Evolutionary conservation across 352 stramenopile genomes (phyloP).

Genomic region (Phytophthora sojae): DNA sequence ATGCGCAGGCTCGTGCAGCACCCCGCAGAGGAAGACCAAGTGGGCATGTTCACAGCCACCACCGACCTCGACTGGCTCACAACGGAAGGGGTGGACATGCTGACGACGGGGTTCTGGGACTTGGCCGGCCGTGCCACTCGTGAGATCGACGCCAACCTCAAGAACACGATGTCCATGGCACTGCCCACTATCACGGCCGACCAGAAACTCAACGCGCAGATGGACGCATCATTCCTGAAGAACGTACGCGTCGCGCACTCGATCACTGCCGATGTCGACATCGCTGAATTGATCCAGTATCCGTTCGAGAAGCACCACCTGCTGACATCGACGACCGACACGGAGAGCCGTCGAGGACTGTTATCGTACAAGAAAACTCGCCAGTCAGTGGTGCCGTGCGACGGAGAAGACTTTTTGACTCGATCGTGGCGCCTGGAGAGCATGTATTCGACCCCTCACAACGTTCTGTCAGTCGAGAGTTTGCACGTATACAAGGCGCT

Average conservation of each 20-base stretch:
- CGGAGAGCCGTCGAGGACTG: slow-evolving; percentile 20
- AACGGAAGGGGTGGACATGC: slow-evolving; percentile 52
- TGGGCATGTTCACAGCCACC: slow-evolving; percentile 49
- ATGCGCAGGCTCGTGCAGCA: slow-evolving; percentile 52
- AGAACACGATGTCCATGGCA: slow-evolving; percentile 38
- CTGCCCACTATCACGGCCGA: slow-evolving; percentile 39
- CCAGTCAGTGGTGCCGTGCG: neutral
- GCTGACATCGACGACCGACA: slow-evolving; percentile 15
- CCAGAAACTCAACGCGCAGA: slow-evolving; percentile 38
- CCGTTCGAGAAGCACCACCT: slow-evolving; percentile 34
- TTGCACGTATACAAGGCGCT: slow-evolving; percentile 68
- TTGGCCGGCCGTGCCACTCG: slow-evolving; percentile 38
- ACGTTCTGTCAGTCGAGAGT: slow-evolving; percentile 42
- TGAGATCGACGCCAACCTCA: slow-evolving; percentile 35
- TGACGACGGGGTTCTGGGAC: slow-evolving; percentile 55
- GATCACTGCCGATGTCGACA: slow-evolving; percentile 30
- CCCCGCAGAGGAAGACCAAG: slow-evolving; percentile 35
- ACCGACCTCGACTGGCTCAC: slow-evolving; percentile 32
- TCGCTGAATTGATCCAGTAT: slow-evolving; percentile 43
- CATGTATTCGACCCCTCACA: slow-evolving; percentile 6
- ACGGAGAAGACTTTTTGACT: slow-evolving; percentile 18
- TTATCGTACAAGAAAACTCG: slow-evolving; percentile 26
- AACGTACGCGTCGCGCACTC: slow-evolving; percentile 39
- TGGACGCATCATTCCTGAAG: slow-evolving; percentile 33
- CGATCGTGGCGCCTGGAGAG: slow-evolving; percentile 22